Conservation (phyloP, 2,329 filamentous ascomycete genomes). For the Trichoderma arundinaceum region DNA sequence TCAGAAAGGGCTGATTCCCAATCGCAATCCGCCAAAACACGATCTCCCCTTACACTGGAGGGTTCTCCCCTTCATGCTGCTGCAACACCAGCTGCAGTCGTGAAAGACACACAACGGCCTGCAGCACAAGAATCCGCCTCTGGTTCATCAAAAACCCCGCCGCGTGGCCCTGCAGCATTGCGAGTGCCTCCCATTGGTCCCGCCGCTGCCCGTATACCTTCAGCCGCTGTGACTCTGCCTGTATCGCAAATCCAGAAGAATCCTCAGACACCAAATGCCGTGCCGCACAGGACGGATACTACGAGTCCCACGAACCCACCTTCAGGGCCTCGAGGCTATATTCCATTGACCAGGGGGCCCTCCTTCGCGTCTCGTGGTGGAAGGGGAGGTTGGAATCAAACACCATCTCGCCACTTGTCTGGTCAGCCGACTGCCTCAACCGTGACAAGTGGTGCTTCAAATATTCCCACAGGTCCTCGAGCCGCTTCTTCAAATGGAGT, state of each 20-base stretch:
- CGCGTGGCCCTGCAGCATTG: constrained; percentile 60
- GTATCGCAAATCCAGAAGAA: constrained; percentile 45
- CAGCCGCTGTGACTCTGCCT: constrained; percentile 46
- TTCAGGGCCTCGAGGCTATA: constrained; percentile 61
- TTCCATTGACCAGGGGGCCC: constrained; percentile 52
- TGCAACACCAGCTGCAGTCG: constrained; percentile 36
- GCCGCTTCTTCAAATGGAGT: constrained; percentile 42
- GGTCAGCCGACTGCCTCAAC: constrained; percentile 49
- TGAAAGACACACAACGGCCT: constrained; percentile 41
- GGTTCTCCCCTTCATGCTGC: constrained; percentile 44
- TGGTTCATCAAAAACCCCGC: constrained; percentile 52
- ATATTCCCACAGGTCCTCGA: constrained; percentile 58
- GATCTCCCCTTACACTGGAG: constrained; percentile 54
- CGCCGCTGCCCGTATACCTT: constrained; percentile 47
- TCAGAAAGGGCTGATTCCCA: constrained; percentile 62
- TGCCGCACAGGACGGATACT: constrained; percentile 47
- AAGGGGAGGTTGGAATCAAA: constrained; percentile 52
- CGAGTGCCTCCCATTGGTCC: constrained; percentile 57
- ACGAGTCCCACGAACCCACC: constrained; percentile 58
- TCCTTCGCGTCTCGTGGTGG: constrained; percentile 49
- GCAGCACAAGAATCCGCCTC: constrained; percentile 40
- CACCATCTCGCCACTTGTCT: constrained; percentile 43
- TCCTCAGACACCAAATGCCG: constrained; percentile 43
- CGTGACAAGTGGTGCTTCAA: constrained; percentile 47
- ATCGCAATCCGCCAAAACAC: constrained; percentile 52